These are phyloP conservation scores for Fonsecaea pedrosoi DNA, from an alignment of 2,329 filamentous ascomycete species.

Conservation along the genomic window DNA sequence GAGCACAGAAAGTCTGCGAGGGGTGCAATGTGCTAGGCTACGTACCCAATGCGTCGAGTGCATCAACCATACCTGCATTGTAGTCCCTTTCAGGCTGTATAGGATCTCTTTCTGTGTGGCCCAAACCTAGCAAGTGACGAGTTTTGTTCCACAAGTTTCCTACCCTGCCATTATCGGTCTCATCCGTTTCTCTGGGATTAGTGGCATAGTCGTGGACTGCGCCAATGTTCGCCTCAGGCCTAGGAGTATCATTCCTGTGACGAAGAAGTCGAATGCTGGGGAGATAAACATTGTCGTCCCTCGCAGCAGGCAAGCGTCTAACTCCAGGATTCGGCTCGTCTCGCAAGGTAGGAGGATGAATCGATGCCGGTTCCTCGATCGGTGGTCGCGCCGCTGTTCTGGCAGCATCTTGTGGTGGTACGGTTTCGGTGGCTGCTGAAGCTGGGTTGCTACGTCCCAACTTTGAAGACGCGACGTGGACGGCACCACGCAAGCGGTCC, in stretches of 20 bases:
- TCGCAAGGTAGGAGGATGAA: slow-evolving; percentile 7
- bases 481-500: slow-evolving; percentile 16
- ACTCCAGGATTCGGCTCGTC: background rate
- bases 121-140: slow-evolving; percentile 3
- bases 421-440: slow-evolving; percentile 12
- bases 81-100: slow-evolving; percentile 14
- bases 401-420: slow-evolving; percentile 8
- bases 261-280: slow-evolving; percentile 19
- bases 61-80: slow-evolving; percentile 15
- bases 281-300: slow-evolving; percentile 10
- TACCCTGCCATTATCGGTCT: background rate
- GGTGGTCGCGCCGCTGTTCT: slow-evolving; percentile 5
- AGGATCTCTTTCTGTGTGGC: slow-evolving; percentile 4
- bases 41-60: slow-evolving; percentile 14
- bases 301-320: slow-evolving; percentile 7
- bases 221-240: slow-evolving; percentile 14
- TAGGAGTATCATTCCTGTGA: background rate
- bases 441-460: slow-evolving; percentile 7
- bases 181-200: slow-evolving; percentile 10
- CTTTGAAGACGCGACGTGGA: slow-evolving; percentile 7
- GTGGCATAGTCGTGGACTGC: slow-evolving; percentile 12
- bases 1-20: slow-evolving; percentile 4
- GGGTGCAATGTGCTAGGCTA: background rate
- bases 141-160: slow-evolving; percentile 14
- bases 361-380: background rate